Evolutionary conservation across 2,329 filamentous ascomycete genomes (phyloP), one percentile per base, ranked within the genome.

Genomic region (Fusarium sp.): DNA sequence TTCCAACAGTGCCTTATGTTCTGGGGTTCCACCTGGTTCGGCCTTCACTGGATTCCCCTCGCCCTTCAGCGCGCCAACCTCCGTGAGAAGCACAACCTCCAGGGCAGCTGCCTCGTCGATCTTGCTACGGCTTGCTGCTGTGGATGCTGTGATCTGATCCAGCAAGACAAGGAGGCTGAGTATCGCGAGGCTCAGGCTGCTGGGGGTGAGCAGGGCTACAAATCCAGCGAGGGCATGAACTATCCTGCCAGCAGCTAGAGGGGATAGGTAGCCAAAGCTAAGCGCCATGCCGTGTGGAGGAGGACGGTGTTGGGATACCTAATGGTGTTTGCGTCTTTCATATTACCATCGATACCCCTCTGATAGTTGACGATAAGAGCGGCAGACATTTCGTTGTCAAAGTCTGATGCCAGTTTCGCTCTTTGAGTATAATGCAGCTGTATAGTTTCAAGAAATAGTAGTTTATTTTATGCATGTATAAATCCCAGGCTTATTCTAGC

Each of bases 111-210:
- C 59, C 59, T 79, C 2, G 70, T 73, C 31, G 80, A 83, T 47
- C 67, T 82, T 29, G 75, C 73, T 32, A 69, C 73, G 4, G 73
- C 80, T 3, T 81, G 75, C 74, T 82, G 80, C 74, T 82, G 80
- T 63, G 74, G 72, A 22, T 75, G 77, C 72, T 83, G 80, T 71
- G 72, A 74, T 41, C 68, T 82, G 24, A 73, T 79, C 47, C 80
- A 83, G 77, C 69, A 76, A 58, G 80, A 82, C 35, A 83, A 82
- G 77, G 80, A 83, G 72, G 74, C 75, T 3, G 73, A 72, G 45
- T 65, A 76, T 56, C 77, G 75, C 12, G 78, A 78, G 65, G 49
- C 65, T 12, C 62, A 69, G 34, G 26, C 32, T 10, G 35, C 47
- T 12, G 47, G 48, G 7, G 39, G 46, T 8, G 35, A 48, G 2